A percentile compares a stretch with the other conserved stretches of the same genome.
Evolutionary conservation across 441 rosid species (phyloP).

Genomic region (Populus hybrid): DNA sequence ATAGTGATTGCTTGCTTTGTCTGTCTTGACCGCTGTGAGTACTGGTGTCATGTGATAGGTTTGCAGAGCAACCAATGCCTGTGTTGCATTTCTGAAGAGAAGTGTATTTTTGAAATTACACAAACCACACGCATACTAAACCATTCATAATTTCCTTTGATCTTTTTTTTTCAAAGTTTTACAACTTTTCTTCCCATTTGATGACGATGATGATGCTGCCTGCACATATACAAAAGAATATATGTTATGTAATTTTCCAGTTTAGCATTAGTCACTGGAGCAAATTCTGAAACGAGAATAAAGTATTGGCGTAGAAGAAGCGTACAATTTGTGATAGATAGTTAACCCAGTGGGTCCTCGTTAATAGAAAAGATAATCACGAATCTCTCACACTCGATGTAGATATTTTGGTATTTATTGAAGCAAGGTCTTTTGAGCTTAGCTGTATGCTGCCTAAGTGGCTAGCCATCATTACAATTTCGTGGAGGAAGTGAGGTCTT

Average conservation of each 20-base stretch:
- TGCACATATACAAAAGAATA: not conserved
- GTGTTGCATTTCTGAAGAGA: not conserved
- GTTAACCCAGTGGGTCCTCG: not conserved
- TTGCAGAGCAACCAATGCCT: no score
- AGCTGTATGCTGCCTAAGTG: slow-evolving; percentile 21
- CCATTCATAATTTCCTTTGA: not conserved
- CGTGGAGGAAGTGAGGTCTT: slow-evolving; percentile 40
- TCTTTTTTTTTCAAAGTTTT: not conserved
- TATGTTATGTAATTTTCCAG: not conserved
- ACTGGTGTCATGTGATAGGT: not conserved
- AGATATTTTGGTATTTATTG: slow-evolving; percentile 26
- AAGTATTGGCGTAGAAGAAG: not conserved
- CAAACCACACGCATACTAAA: not conserved
- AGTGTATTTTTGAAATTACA: not conserved
- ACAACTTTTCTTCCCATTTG: not conserved
- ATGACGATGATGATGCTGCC: not conserved
- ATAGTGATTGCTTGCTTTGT: not conserved
- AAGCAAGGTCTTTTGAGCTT: slow-evolving; percentile 26
- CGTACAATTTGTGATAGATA: not conserved
- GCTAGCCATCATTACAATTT: slow-evolving; percentile 19
- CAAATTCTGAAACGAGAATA: not conserved
- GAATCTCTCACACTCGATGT: slow-evolving; percentile 14
- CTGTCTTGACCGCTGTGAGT: not conserved
- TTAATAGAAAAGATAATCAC: slow-evolving; percentile 13
- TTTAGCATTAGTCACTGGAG: not conserved